These are phyloP conservation scores for Solanum hybrid DNA, from an alignment of 305 asterid genomes.

Conservation along the genomic window DNA sequence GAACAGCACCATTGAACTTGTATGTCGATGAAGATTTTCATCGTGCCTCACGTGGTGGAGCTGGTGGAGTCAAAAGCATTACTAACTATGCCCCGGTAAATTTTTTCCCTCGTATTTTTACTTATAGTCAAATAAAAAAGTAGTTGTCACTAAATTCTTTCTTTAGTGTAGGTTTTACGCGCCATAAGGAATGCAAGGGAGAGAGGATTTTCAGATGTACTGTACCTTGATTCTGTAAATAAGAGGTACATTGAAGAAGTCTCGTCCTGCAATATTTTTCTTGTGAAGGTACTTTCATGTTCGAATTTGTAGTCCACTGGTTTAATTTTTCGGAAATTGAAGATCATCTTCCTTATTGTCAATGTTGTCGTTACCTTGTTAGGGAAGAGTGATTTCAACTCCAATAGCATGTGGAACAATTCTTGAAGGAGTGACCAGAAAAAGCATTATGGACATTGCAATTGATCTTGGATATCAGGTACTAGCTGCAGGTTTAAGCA, in stretches of 20 bases:
- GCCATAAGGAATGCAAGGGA: slow-evolving; percentile 48
- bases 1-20: slow-evolving; percentile 47
- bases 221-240: slow-evolving; percentile 58
- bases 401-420: slow-evolving; percentile 59
- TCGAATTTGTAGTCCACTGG: background rate
- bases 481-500: background rate
- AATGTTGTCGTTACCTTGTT: background rate
- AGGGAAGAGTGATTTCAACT: slow-evolving; percentile 66
- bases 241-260: slow-evolving; percentile 71
- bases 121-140: background rate
- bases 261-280: slow-evolving; percentile 67
- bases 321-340: background rate
- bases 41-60: slow-evolving; percentile 72
- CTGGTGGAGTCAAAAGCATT: slow-evolving; percentile 71
- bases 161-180: slow-evolving; percentile 46
- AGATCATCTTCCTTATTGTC: background rate
- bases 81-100: slow-evolving; percentile 80
- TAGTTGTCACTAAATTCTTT: background rate
- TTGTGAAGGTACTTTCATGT: slow-evolving; percentile 31
- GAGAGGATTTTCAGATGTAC: slow-evolving; percentile 72
- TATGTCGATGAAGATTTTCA: slow-evolving; percentile 49
- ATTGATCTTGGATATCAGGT: slow-evolving; percentile 54
- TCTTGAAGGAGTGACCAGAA: slow-evolving; percentile 74
- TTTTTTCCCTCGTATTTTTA: background rate
- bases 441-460: slow-evolving; percentile 72